Base-by-base conservation (phyloP, 73 alveolate genomes). In the Symbiodinium natans region DNA sequence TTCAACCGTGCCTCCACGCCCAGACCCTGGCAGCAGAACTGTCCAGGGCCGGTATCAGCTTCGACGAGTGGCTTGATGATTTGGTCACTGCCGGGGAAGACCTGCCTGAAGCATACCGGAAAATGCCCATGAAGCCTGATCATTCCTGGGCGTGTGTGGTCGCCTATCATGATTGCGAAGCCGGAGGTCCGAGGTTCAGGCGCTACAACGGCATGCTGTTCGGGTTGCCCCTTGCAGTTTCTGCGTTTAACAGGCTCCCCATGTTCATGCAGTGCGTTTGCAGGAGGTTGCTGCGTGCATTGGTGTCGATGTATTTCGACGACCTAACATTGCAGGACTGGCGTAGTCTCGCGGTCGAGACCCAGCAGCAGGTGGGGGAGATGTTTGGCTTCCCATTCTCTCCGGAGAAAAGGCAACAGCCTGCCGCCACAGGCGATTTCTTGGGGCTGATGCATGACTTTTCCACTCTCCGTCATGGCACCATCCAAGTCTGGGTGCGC, bases 1-100 rank as follows among this genome's bases (percentile, higher is more conserved):
- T 83, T 46, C 92, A 83, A 48, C 92, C 92, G 1, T 63, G 92
- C 10, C 6, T 83, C 15, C 92, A 46, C 54, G 92, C 38, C 17
- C 75, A 68, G 5, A 10, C 54, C 29, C 31, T 83, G 11, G 83
- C 83, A 6, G 59, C 59, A 21, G 41, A 31, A 29, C 38, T 3
- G 92, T 40, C 39, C 25, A 25, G 33, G 27, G 19, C 9, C 40
- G 41, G 25, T 41, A 25, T 25, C 38, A 25, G 71, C 41, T 36
- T 6, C 36, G 2, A 40, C 36, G 59, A 31, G 31, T 82, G n/a
- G 27, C 9, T 19, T 23, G 73, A 17, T 27, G 73, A 2, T 40
- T 41, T 82, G 5, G 73, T 38, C 27, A 82, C 92, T 23, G 73
- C 71, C 15, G 92, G 80, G 31, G 92, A 46, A 38, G 92, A 83